Evolutionary conservation across 1,139 yeast genomes (phyloP).

Genomic region (Maudiozyma humilis): DNA sequence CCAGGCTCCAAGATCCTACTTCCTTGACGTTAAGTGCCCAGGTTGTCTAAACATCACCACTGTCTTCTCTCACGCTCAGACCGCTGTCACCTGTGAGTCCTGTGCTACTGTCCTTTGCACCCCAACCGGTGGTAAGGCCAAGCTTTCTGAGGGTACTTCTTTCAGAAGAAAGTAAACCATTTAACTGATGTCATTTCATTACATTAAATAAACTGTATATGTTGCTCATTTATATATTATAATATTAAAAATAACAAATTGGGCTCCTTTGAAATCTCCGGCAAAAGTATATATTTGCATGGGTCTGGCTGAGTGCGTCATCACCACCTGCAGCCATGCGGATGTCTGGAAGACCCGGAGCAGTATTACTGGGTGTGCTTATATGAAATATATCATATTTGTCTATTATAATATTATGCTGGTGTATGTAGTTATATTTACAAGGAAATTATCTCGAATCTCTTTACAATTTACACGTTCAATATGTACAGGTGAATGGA

Average conservation of each 20-base stretch:
- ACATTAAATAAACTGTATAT: constrained; percentile 15
- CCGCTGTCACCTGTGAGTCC: constrained; percentile 98
- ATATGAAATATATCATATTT: too few species aligned
- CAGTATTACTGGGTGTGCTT: too few species aligned
- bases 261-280: too few species aligned
- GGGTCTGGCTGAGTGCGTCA: too few species aligned
- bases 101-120: constrained; percentile 97
- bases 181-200: constrained; percentile 1
- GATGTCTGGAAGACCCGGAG: too few species aligned
- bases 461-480: too few species aligned
- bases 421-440: background rate
- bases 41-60: constrained; percentile 99
- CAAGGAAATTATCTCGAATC: background rate
- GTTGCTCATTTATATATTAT: constrained; percentile 12
- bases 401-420: background rate
- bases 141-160: constrained; percentile 97
- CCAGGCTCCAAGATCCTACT: constrained; percentile 95
- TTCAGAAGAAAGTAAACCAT: constrained; percentile 88
- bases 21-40: constrained; percentile 99
- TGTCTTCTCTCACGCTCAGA: constrained; percentile 98
- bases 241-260: constrained; percentile 5
- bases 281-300: too few species aligned
- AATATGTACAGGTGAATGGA: too few species aligned
- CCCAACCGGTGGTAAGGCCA: constrained; percentile 99
- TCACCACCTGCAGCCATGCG: too few species aligned